phyloP scores from a whole-genome alignment of 176 grass and related monocot genomes.

The Puya raimondii region DNA sequence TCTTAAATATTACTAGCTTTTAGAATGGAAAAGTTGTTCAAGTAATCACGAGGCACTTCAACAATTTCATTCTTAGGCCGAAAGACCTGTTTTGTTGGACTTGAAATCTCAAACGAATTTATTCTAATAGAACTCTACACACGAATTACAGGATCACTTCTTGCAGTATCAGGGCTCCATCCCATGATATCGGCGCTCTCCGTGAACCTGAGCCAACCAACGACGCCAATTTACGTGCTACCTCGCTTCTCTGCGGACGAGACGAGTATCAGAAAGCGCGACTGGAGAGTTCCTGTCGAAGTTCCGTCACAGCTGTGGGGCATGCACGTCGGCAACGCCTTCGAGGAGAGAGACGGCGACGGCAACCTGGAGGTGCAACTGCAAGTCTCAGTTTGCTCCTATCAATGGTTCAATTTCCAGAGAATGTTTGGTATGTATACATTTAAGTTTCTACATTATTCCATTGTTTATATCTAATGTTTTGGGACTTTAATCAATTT shows the following conservation, averaged over 20 bases:
- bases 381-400: constrained; percentile 79
- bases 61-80: too few species aligned
- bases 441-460: background rate
- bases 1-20: too few species aligned
- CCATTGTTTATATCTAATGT: background rate
- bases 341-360: constrained; percentile 49
- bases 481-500: background rate
- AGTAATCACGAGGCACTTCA: too few species aligned
- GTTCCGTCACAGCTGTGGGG: constrained; percentile 64
- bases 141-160: constrained; percentile 35
- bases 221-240: constrained; percentile 81
- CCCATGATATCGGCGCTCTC: constrained; percentile 76
- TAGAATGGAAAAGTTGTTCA: too few species aligned
- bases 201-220: constrained; percentile 45
- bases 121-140: background rate
- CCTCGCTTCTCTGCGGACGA: constrained; percentile 43
- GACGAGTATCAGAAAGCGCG: constrained; percentile 5
- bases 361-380: constrained; percentile 39
- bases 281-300: constrained; percentile 67
- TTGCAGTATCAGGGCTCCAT: constrained; percentile 62
- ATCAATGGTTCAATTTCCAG: constrained; percentile 89
- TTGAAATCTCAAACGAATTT: too few species aligned
- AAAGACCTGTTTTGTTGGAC: too few species aligned
- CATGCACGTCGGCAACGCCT: constrained; percentile 73
- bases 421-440: constrained; percentile 65